Evolutionary conservation across 805 yeast genomes (phyloP).

Genomic region (Saturnispora serradocipensis): DNA sequence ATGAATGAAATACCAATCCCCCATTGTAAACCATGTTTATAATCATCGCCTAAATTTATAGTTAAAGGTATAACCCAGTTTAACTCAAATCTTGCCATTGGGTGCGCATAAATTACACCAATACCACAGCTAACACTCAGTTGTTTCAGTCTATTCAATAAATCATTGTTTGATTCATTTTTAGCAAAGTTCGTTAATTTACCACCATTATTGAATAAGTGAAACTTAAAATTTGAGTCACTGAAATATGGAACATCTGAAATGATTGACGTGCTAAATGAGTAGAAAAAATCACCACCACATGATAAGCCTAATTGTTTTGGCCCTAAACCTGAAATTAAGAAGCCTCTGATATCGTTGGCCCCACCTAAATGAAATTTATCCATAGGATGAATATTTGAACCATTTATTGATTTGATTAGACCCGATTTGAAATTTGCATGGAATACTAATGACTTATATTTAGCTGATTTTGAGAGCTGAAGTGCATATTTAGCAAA

Average conservation of each 20-base stretch:
- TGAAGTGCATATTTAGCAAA: slow-evolving; percentile 37
- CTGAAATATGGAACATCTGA: slow-evolving; percentile 33
- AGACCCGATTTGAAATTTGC: slow-evolving; percentile 22
- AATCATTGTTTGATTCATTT: slow-evolving; percentile 4
- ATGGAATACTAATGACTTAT: slow-evolving; percentile 15
- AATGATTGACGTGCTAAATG: slow-evolving; percentile 38
- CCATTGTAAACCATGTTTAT: slow-evolving; percentile 47
- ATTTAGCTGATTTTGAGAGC: slow-evolving; percentile 26
- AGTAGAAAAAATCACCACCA: slow-evolving; percentile 44
- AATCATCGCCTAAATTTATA: slow-evolving; percentile 35
- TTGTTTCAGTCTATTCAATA: slow-evolving; percentile 3
- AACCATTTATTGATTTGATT: slow-evolving; percentile 13
- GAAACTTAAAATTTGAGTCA: slow-evolving; percentile 40
- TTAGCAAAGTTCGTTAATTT: slow-evolving; percentile 27
- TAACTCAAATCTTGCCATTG: slow-evolving; percentile 49
- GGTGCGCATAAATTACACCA: slow-evolving; percentile 46
- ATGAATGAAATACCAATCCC: slow-evolving; percentile 53
- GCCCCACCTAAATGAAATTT: slow-evolving; percentile 52
- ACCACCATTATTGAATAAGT: slow-evolving; percentile 41
- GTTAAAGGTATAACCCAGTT: slow-evolving; percentile 44
- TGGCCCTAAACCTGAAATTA: slow-evolving; percentile 46
- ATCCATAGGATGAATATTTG: slow-evolving; percentile 35
- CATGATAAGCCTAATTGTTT: slow-evolving; percentile 39
- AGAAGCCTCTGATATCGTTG: slow-evolving; percentile 46
- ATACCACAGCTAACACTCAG: slow-evolving; percentile 32